phyloP scores from a whole-genome alignment of 345 rosid species.

The Laguncularia racemosa region DNA sequence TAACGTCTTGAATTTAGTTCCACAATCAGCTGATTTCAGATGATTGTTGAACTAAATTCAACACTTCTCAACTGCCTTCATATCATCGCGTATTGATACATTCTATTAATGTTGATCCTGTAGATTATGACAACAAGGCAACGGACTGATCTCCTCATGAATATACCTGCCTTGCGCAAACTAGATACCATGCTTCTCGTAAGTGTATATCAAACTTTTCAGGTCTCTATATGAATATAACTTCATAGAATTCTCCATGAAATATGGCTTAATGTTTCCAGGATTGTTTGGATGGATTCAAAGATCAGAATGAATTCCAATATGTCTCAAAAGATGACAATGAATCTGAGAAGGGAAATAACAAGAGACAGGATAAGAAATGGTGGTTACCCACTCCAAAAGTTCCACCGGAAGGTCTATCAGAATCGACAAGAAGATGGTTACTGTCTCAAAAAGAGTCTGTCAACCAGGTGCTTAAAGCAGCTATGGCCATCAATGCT shows the following conservation, averaged over 20 bases:
- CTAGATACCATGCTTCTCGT: conserved; percentile 80
- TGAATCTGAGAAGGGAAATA: conserved; percentile 29
- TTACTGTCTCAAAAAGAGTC: conserved; percentile 71
- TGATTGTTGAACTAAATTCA: too few relatives aligned
- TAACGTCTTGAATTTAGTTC: too few relatives aligned
- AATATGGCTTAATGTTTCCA: conserved; percentile 12
- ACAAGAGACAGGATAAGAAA: conserved; percentile 37
- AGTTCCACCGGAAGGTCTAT: conserved; percentile 69
- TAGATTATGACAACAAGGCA: conserved; percentile 85
- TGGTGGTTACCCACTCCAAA: conserved; percentile 79
- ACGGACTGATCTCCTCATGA: conserved; percentile 60
- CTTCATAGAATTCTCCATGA: too few relatives aligned
- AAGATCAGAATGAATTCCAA: conserved; percentile 36
- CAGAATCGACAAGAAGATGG: conserved; percentile 58
- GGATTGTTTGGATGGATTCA: conserved; percentile 57
- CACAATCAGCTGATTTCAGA: too few relatives aligned
- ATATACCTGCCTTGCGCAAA: conserved; percentile 54
- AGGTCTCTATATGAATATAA: background rate
- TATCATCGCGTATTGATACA: background rate
- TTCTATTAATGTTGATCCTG: background rate
- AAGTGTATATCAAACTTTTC: conserved; percentile 19
- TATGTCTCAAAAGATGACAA: conserved; percentile 41
- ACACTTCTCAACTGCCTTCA: background rate
- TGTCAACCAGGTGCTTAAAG: conserved; percentile 92
- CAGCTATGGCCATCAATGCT: conserved; percentile 90